Base-by-base conservation (phyloP, 2,329 filamentous ascomycete genomes). In the Myriosclerotinia curreyana region DNA sequence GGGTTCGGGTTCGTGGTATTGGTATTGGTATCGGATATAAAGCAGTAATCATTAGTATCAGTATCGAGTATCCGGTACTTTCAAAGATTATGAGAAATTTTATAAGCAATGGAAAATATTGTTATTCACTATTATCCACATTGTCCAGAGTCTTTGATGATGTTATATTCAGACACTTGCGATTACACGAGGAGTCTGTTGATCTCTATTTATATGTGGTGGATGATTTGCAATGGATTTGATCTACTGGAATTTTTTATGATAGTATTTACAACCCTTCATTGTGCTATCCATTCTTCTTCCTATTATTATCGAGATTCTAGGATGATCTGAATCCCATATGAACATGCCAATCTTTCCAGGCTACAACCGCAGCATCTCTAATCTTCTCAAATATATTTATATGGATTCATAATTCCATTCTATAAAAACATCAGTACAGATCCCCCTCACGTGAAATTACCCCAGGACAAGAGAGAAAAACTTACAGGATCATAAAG, bases 401-500 rank as follows among this genome's bases (percentile, higher is more conserved):
- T 59, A 25, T 59, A 59, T 59, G 55, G 55, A 59, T 59, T 59
- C 55, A 59, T 59, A 7, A 59, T 59, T 14, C 55, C 55, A 25
- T 59, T 59, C 55, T 59, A 20, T 25, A 1, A 2, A 2, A 17
- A 38, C 9, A 42, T 59, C n/a, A 59, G 55, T 38, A 59, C 6
- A 25, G 22, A 0, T 36, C 6, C 31, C 25, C 6, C 31, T 25
- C 31, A 59, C 14, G 17, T 38, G 8, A 11, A 8, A 36, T 2
- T 12, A 6, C 36, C 11, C 5, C 3, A 48, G 7, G 3, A 3
- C 8, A 17, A 14, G 7, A 38, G 28, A 48, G 49, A 14, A 20
- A 38, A 50, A 78, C 91, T 86, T 79, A 96, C 92, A 73, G 93
- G 95, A 78, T 99, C 95, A 77, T 96, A 99, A 22, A 96, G 80